phyloP scores from a whole-genome alignment of 331 rosid genomes.

The Telfairia occidentalis region DNA sequence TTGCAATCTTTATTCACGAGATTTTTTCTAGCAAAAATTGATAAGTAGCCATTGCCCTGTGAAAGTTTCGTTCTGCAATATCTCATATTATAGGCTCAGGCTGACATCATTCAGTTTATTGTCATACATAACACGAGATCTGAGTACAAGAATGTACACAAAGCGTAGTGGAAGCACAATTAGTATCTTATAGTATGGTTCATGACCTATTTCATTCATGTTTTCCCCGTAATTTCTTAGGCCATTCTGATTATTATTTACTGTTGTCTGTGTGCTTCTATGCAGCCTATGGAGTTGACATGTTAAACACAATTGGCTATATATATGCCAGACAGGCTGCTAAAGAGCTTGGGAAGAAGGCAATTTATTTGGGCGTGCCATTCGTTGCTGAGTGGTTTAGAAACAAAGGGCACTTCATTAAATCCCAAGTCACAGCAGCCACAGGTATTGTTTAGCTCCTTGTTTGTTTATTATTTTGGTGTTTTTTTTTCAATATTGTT shows the following conservation, averaged over 20 bases:
- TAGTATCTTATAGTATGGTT: not conserved
- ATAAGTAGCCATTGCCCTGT: not conserved
- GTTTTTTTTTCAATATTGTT: not conserved
- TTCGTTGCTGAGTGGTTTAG: slow-evolving; percentile 98
- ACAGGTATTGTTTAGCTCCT: slow-evolving; percentile 44
- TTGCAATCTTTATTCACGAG: not conserved
- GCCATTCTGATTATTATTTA: not conserved
- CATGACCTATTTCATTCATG: not conserved
- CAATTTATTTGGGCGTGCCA: slow-evolving; percentile 89
- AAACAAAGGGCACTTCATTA: slow-evolving; percentile 93
- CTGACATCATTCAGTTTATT: not conserved
- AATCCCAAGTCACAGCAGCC: slow-evolving; percentile 99
- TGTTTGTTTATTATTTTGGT: not conserved
- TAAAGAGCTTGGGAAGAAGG: slow-evolving; percentile 97
- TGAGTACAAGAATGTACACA: not conserved
- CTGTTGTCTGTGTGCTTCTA: slow-evolving; percentile 19
- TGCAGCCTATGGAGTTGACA: slow-evolving; percentile 89
- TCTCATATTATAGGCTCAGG: not conserved
- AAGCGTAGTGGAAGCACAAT: not conserved
- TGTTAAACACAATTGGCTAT: slow-evolving; percentile 94
- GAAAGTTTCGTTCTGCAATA: not conserved
- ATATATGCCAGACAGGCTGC: slow-evolving; percentile 94
- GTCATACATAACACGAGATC: not conserved
- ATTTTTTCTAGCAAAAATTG: not conserved
- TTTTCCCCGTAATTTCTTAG: not conserved